Percentiles rank a stretch among this genome's conserved stretches.
These are phyloP conservation scores for Aspergillus cavernicola DNA, from an alignment of 495 filamentous ascomycete genomes.

Conservation along the genomic window DNA sequence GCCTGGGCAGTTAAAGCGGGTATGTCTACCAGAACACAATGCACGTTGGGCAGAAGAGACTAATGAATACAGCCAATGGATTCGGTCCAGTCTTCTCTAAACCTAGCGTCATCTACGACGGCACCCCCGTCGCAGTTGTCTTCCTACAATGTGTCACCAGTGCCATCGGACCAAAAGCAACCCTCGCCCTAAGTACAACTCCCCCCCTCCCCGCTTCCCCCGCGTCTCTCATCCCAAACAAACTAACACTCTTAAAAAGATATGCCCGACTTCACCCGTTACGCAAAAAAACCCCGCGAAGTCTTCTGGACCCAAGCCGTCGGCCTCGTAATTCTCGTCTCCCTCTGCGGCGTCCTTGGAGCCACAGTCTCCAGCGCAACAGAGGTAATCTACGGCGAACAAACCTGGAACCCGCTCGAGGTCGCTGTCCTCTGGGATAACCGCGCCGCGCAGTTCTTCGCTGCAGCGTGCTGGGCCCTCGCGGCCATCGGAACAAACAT, in stretches of 20 bases:
- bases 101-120: slow-evolving; percentile 19
- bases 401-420: slow-evolving; percentile 55
- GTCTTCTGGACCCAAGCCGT: slow-evolving; percentile 53
- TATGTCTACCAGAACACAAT: neutral
- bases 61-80: slow-evolving; percentile 33
- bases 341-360: slow-evolving; percentile 46
- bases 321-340: slow-evolving; percentile 58
- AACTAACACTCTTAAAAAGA: slow-evolving; percentile 16
- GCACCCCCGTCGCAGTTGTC: slow-evolving; percentile 20
- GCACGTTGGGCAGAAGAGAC: neutral
- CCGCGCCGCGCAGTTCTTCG: slow-evolving; percentile 57
- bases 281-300: slow-evolving; percentile 47
- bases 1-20: slow-evolving; percentile 43
- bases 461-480: slow-evolving; percentile 43
- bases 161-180: slow-evolving; percentile 19
- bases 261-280: slow-evolving; percentile 61
- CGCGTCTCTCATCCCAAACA: neutral
- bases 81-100: slow-evolving; percentile 32
- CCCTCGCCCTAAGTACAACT: slow-evolving; percentile 35
- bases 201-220: neutral
- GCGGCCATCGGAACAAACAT: slow-evolving; percentile 59
- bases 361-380: slow-evolving; percentile 51
- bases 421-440: slow-evolving; percentile 49
- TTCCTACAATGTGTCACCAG: slow-evolving; percentile 26
- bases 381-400: slow-evolving; percentile 48